Evolutionary conservation across 2,329 filamentous ascomycete genomes (phyloP).

Genomic region (Colletotrichum sansevieriae): DNA sequence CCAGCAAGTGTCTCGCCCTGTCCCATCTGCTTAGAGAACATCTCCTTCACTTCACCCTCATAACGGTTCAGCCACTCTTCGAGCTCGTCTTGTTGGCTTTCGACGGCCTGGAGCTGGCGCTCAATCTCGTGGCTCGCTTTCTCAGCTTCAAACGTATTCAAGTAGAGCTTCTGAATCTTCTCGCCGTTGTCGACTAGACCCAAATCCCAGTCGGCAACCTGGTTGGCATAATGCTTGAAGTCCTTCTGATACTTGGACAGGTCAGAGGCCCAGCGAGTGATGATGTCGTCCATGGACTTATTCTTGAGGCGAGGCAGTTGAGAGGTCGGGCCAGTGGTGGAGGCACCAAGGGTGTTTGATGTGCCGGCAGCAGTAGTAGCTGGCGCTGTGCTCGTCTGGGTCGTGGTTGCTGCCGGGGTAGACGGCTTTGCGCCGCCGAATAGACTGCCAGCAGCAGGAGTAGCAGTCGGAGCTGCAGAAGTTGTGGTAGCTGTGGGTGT

Average conservation of each 20-base stretch:
- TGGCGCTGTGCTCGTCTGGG: conserved; percentile 45
- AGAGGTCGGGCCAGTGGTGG: conserved; percentile 84
- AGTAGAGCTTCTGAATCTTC: conserved; percentile 93
- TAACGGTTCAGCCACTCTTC: conserved; percentile 91
- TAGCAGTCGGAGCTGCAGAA: conserved; percentile 47
- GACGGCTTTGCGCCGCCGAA: conserved; percentile 53
- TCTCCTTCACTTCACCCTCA: conserved; percentile 89
- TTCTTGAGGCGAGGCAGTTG: conserved; percentile 93
- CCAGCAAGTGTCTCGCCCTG: conserved; percentile 82
- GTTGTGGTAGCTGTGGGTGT: conserved; percentile 47
- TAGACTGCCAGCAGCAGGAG: conserved; percentile 48
- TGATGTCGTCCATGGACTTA: conserved; percentile 99
- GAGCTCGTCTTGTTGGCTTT: conserved; percentile 93
- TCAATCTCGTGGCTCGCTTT: conserved; percentile 94
- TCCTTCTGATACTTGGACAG: conserved; percentile 97
- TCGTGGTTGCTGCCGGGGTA: conserved; percentile 45
- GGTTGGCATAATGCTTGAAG: conserved; percentile 89
- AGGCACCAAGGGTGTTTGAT: conserved; percentile 70
- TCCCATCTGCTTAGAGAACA: conserved; percentile 85
- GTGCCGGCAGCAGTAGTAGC: conserved; percentile 41
- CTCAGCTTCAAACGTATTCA: conserved; percentile 93
- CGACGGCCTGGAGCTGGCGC: conserved; percentile 88
- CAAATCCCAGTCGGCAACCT: conserved; percentile 91
- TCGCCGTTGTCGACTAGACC: conserved; percentile 93
- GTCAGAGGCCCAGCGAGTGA: conserved; percentile 96